A percentile compares a stretch with the other conserved stretches of the same genome.
phyloP scores from a whole-genome alignment of 169 alveolate species.

The Plasmodium relictum region DNA sequence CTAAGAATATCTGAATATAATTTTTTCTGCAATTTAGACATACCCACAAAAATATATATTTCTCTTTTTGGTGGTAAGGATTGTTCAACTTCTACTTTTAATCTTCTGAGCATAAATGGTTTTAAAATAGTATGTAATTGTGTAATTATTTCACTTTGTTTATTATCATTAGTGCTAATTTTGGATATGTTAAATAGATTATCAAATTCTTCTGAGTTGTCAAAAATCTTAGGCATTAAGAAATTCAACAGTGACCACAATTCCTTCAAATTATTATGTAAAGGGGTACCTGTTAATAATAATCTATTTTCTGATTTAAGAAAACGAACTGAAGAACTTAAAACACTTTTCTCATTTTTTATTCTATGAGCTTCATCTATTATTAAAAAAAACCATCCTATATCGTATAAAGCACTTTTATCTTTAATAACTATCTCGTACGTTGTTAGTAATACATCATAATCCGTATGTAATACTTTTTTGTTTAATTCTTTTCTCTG shows the following conservation, averaged over 20 bases:
- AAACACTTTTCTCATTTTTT: slow-evolving; percentile 96
- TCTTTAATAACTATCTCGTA: slow-evolving; percentile 95
- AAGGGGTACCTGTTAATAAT: slow-evolving; percentile 99
- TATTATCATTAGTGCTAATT: slow-evolving; percentile 78
- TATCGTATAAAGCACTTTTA: slow-evolving; percentile 92
- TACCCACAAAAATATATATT: slow-evolving; percentile 90
- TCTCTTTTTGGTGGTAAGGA: slow-evolving; percentile 97
- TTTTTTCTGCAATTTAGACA: slow-evolving; percentile 95
- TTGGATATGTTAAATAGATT: slow-evolving; percentile 93
- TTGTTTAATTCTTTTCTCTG: slow-evolving; percentile 89
- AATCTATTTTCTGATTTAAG: slow-evolving; percentile 95
- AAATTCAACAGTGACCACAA: slow-evolving; percentile 99
- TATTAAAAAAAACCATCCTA: slow-evolving; percentile 96
- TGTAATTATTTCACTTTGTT: slow-evolving; percentile 85
- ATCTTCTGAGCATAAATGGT: slow-evolving; percentile 98
- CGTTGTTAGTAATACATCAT: slow-evolving; percentile 96
- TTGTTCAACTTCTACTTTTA: slow-evolving; percentile 97
- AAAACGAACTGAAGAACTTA: slow-evolving; percentile 92
- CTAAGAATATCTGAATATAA: slow-evolving; percentile 93
- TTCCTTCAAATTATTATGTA: slow-evolving; percentile 98
- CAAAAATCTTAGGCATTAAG: slow-evolving; percentile 97
- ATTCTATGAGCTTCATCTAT: slow-evolving; percentile 99
- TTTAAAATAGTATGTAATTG: slow-evolving; percentile 96
- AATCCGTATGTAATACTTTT: slow-evolving; percentile 83
- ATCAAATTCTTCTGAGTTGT: slow-evolving; percentile 97